Conservation (phyloP, 2,329 filamentous ascomycete genomes). For the Apiospora saccharicola region DNA sequence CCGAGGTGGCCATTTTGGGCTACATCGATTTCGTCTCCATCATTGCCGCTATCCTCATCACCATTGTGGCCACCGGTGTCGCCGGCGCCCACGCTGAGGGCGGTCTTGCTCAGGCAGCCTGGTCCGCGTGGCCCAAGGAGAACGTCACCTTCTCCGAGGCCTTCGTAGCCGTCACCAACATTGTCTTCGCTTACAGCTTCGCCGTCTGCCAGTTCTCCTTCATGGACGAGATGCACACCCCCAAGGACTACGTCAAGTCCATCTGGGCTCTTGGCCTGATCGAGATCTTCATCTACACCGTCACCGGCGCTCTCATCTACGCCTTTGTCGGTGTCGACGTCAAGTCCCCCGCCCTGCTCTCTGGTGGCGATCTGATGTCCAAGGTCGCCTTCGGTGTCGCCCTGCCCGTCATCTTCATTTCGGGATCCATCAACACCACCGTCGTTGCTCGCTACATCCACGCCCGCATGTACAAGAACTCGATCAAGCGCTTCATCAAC, state of each 20-base stretch:
- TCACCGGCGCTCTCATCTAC: constrained; percentile 69
- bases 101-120: constrained; percentile 34
- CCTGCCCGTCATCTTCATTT: constrained; percentile 69
- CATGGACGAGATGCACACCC: constrained; percentile 52
- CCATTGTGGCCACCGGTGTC: constrained; percentile 65
- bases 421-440: constrained; percentile 69
- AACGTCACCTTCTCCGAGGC: constrained; percentile 53
- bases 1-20: constrained; percentile 64
- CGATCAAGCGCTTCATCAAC: constrained; percentile 43
- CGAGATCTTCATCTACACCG: constrained; percentile 65
- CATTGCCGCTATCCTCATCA: constrained; percentile 62
- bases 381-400: constrained; percentile 70
- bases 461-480: constrained; percentile 42
- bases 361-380: constrained; percentile 58
- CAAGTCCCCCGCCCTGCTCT: constrained; percentile 66
- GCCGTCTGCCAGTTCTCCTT: constrained; percentile 47
- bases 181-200: constrained; percentile 67
- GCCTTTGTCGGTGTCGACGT: constrained; percentile 65
- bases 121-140: constrained; percentile 43
- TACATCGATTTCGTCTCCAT: constrained; percentile 67
- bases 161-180: constrained; percentile 65
- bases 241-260: constrained; percentile 44
- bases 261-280: constrained; percentile 61
- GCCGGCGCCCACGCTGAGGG: constrained; percentile 32
- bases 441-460: constrained; percentile 53